A percentile compares a stretch with the other conserved stretches of the same genome.
phyloP scores from a whole-genome alignment of 352 stramenopile species.

The Phytophthora kernoviae region DNA sequence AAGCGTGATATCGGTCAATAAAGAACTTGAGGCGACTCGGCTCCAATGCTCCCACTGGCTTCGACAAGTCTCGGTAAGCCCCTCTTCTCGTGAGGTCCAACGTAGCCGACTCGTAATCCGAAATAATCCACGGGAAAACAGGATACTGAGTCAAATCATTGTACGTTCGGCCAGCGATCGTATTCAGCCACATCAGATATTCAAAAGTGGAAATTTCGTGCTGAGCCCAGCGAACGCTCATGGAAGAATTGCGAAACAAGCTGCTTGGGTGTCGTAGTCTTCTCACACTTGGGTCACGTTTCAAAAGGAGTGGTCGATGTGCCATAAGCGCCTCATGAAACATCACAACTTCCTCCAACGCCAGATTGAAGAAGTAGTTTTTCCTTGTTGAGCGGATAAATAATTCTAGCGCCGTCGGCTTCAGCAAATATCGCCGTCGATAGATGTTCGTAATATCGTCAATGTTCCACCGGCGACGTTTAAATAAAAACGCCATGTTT shows the following conservation, averaged over 20 bases:
- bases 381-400: conserved; percentile 86
- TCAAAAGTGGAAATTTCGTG: conserved; percentile 97
- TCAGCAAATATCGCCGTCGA: conserved; percentile 81
- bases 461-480: conserved; percentile 66
- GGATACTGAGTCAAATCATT: conserved; percentile 97
- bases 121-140: conserved; percentile 92
- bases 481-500: conserved; percentile 78
- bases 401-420: conserved; percentile 78
- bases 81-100: conserved; percentile 70
- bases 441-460: conserved; percentile 78
- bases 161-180: conserved; percentile 86
- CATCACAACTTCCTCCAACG: conserved; percentile 47
- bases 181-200: conserved; percentile 94
- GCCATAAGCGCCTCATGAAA: conserved; percentile 77
- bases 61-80: conserved; percentile 96
- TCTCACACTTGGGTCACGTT: conserved; percentile 72
- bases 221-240: conserved; percentile 75
- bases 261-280: conserved; percentile 79
- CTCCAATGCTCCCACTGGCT: conserved; percentile 98
- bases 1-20: conserved; percentile 93
- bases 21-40: conserved; percentile 91
- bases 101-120: conserved; percentile 82
- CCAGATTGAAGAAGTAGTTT: conserved; percentile 87
- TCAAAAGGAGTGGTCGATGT: conserved; percentile 60
- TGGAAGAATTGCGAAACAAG: conserved; percentile 79